Evolutionary conservation across 805 yeast species (phyloP), one percentile per base, ranked within the genome.

Genomic region (Wickerhamiella qilinensis): DNA sequence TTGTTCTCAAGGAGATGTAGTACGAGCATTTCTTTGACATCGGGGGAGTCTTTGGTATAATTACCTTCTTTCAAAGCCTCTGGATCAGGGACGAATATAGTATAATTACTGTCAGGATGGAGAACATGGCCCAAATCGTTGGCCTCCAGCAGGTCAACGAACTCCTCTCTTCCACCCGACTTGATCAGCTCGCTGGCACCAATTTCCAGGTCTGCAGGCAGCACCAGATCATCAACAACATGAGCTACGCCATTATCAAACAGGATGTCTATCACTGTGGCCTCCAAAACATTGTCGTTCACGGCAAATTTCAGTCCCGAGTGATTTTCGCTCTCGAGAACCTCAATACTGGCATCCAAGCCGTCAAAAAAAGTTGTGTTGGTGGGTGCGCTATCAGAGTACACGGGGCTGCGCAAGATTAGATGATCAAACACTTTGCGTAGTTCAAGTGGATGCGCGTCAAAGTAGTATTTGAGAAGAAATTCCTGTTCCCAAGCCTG

Each of bases 161-260:
- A 69, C 2, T 62, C 55, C 0, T 52, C 44, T 24, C 75, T 65
- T 17, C 67, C 69, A 2, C 78, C 71, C 0, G 80, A 64, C 3
- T 51, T 51, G 7, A 84, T 58, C 38, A 86, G 62, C 39, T 83
- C 77, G 3, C 43, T 35, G 9, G 77, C 55, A 0, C 75, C 50
- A 2, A 86, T 68, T 5, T 63, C 54, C 22, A 86, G 54, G 19
- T 60, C 55, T 0, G 59, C 54, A 0, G 95, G 94, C 14, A 81
- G 58, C 3, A 71, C 45, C 1, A 81, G 62, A 4, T 65, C 55
- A 28, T 67, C 60, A 11, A 80, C 60, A 1, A 86, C 74, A 53
- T 83, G 94, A 1, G 80, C 71, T 0, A 86, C 94, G 1, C 97
- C 97, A 53, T 80, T 78, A 45, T 71, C 74, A 53, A 81, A 86